Conservation (phyloP, 2,329 filamentous ascomycete species). For the Aspergillus caelatus region DNA sequence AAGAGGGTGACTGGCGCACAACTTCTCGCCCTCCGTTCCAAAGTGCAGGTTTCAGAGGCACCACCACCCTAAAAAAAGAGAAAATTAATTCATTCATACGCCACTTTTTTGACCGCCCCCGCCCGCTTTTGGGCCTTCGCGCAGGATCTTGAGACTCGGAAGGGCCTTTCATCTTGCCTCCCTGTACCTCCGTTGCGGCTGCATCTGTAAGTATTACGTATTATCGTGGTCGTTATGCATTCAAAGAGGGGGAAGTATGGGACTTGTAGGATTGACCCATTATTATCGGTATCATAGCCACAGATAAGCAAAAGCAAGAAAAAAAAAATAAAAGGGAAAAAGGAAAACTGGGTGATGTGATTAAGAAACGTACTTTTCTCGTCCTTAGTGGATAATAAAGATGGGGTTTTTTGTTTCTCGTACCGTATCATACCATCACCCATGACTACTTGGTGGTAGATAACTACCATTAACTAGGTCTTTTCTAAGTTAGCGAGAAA, state of each 20-base stretch:
- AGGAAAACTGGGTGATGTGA: not conserved
- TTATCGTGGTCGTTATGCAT: not conserved
- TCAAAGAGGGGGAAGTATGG: not conserved
- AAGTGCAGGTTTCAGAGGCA: constrained; percentile 18
- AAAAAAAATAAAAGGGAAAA: not conserved
- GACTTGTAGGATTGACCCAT: not conserved
- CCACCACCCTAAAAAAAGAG: constrained; percentile 2
- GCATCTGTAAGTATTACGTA: constrained; percentile 9
- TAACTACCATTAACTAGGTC: not conserved
- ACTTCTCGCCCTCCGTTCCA: constrained; percentile 14
- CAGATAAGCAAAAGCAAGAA: not conserved
- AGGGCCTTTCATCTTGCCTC: constrained; percentile 3
- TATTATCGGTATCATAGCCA: not conserved
- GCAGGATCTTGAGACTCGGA: constrained; percentile 15
- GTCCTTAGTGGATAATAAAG: constrained; percentile 1
- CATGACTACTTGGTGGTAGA: constrained; percentile 4
- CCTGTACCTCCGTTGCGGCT: constrained; percentile 14
- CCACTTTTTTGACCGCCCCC: constrained; percentile 20
- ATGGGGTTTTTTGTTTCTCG: not conserved
- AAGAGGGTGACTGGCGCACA: constrained; percentile 11
- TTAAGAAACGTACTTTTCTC: not conserved
- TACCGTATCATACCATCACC: constrained; percentile 13
- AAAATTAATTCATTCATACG: constrained; percentile 19
- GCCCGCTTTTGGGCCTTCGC: constrained; percentile 23
- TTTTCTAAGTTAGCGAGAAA: constrained; percentile 4